Base-by-base conservation (phyloP, 1,284 basidiomycete species). In the Sporisorium exsertum region DNA sequence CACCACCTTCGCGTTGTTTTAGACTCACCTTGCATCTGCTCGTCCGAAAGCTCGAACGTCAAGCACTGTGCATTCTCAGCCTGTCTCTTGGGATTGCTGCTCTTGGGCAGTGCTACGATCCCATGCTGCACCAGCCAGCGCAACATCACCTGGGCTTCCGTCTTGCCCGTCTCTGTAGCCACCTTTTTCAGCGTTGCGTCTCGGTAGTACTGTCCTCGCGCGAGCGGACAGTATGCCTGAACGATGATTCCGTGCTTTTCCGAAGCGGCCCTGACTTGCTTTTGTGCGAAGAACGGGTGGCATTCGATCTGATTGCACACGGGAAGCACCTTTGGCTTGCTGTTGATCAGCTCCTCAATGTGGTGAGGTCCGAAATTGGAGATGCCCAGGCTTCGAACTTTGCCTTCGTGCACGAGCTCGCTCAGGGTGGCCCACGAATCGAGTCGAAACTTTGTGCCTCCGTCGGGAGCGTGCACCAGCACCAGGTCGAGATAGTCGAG, bases 141-240 rank as follows among this genome's bases (percentile, higher is more conserved):
- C 63, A 93, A 86, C 32, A 94, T 88, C 53, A 95, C 88, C 79
- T 94, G 93, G 1, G 91, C 91, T 15, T 90, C 88, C 16, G 88
- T 86, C 81, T 91, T 92, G 35, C 85, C 82, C 78, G 92, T 89
- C 86, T 91, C 90, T 35, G 69, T 26, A 2, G 58, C 69, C 35
- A 77, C 63, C 13, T 57, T 63, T 51, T 79, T 58, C 27, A 77
- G 68, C 64, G 81, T 73, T 29, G 56, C 29, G 13, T 68, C 59
- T 20, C 74, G 64, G n/a, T 71, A 67, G 40, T 77, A 91, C 79
- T 91, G 89, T 8, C 91, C 90, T 15, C 91, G 92, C 9, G 93
- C 93, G 29, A 94, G 89, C 5, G 94, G 94, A 12, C 92, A 94
- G 86, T 94, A 95, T 0, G 93, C 93, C 85, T 94, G 89, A 0